Percentiles rank a stretch among this genome's conserved stretches.
phyloP scores from a whole-genome alignment of 805 yeast species.

The Pichia gijzeniarum region DNA sequence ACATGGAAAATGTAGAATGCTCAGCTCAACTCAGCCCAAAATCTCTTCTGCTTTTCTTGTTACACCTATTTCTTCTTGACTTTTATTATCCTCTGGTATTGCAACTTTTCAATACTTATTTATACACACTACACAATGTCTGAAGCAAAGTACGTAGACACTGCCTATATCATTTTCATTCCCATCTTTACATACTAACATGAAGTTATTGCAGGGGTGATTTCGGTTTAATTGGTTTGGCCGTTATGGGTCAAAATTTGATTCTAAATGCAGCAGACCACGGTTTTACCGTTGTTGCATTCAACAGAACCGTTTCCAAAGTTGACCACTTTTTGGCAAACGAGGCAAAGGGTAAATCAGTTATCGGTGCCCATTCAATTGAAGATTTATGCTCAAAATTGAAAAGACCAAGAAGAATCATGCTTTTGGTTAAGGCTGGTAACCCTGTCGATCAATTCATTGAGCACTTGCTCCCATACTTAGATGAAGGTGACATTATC shows the following conservation, averaged over 20 bases:
- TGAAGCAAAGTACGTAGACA: conserved; percentile 10
- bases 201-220: conserved; percentile 54
- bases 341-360: conserved; percentile 96
- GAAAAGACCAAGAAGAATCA: conserved; percentile 96
- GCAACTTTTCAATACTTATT: neutral
- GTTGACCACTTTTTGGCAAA: conserved; percentile 90
- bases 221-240: conserved; percentile 97
- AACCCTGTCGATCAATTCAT: conserved; percentile 89
- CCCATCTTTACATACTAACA: neutral
- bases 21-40: too few species aligned
- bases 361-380: conserved; percentile 91
- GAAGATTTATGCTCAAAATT: conserved; percentile 81
- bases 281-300: conserved; percentile 96
- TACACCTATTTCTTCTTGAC: too few species aligned
- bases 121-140: conserved; percentile 2
- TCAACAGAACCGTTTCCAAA: conserved; percentile 94
- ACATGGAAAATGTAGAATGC: too few species aligned
- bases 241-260: conserved; percentile 99
- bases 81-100: neutral
- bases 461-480: conserved; percentile 77
- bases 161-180: too few species aligned
- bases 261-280: conserved; percentile 97
- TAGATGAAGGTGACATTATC: conserved; percentile 96
- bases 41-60: too few species aligned
- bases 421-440: conserved; percentile 95